These are phyloP conservation scores for Aspergillus terreus DNA, from an alignment of 2,329 filamentous ascomycete species.

Conservation along the genomic window DNA sequence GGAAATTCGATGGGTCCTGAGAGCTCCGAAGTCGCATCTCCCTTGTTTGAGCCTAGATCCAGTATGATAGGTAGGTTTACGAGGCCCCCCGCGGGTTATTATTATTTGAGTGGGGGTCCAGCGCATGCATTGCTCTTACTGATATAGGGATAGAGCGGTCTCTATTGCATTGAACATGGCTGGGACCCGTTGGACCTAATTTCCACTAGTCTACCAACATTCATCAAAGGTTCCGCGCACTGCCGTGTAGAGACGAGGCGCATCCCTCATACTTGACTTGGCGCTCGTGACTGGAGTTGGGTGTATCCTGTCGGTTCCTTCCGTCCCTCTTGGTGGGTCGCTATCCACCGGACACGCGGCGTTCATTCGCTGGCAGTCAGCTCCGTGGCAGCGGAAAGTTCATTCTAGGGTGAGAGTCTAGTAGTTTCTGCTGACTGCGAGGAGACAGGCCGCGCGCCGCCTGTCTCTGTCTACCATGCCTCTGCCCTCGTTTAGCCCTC, in stretches of 20 bases:
- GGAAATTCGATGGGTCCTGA: background rate
- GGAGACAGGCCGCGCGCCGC: too few relatives aligned
- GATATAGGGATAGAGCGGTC: background rate
- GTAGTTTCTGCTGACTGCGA: background rate
- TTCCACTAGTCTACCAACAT: too few relatives aligned
- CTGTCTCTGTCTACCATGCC: too few relatives aligned
- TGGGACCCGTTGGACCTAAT: background rate
- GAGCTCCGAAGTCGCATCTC: background rate
- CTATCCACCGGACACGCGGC: background rate
- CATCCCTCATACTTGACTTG: too few relatives aligned
- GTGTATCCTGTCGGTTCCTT: background rate
- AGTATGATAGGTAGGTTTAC: background rate
- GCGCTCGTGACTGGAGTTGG: background rate
- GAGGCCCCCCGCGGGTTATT: background rate
- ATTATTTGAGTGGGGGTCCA: background rate
- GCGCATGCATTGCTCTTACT: background rate
- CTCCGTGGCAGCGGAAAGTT: constrained; percentile 10
- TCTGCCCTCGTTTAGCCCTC: background rate
- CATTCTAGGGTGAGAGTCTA: constrained; percentile 10
- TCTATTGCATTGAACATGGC: background rate
- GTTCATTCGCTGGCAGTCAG: constrained; percentile 13
- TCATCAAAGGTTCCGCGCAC: too few relatives aligned
- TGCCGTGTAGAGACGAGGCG: too few relatives aligned
- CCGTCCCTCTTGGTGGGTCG: constrained; percentile 3
- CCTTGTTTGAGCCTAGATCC: background rate